Conservation (phyloP, 2,329 filamentous ascomycete genomes). For the Thyridium curvatum region DNA sequence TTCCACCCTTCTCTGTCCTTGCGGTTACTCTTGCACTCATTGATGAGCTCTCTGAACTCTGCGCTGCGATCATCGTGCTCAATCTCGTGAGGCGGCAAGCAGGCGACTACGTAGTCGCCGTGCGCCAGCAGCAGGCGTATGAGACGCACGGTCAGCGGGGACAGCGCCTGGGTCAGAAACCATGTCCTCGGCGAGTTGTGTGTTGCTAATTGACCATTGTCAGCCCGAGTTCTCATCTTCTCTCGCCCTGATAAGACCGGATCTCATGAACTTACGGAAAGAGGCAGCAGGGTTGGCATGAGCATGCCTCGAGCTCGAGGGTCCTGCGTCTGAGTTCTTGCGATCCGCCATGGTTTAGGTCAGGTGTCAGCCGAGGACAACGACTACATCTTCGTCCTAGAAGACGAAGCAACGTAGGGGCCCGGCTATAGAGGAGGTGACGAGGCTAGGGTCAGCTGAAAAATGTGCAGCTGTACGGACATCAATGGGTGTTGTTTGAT, state of each 20-base stretch:
- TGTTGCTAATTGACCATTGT: conserved; percentile 37
- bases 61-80: conserved; percentile 69
- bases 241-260: background rate
- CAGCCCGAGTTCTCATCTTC: too few species aligned
- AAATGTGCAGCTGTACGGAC: too few species aligned
- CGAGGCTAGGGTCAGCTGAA: too few species aligned
- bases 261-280: conserved; percentile 38
- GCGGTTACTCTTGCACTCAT: conserved; percentile 55
- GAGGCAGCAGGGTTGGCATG: conserved; percentile 40
- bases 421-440: background rate
- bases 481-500: too few species aligned
- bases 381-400: background rate
- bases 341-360: conserved; percentile 33
- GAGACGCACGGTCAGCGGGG: conserved; percentile 76
- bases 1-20: conserved; percentile 73
- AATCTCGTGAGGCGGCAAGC: conserved; percentile 71
- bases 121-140: conserved; percentile 79
- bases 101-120: conserved; percentile 84
- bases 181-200: conserved; percentile 79
- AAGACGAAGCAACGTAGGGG: background rate
- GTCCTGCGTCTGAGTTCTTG: conserved; percentile 35
- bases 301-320: conserved; percentile 31
- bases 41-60: conserved; percentile 75
- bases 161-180: conserved; percentile 84
- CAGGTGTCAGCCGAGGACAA: background rate